A percentile compares a stretch with the other conserved stretches of the same genome.
These are phyloP conservation scores for Gastrolobium bilobum DNA, from an alignment of 306 rosid species.

Conservation along the genomic window DNA sequence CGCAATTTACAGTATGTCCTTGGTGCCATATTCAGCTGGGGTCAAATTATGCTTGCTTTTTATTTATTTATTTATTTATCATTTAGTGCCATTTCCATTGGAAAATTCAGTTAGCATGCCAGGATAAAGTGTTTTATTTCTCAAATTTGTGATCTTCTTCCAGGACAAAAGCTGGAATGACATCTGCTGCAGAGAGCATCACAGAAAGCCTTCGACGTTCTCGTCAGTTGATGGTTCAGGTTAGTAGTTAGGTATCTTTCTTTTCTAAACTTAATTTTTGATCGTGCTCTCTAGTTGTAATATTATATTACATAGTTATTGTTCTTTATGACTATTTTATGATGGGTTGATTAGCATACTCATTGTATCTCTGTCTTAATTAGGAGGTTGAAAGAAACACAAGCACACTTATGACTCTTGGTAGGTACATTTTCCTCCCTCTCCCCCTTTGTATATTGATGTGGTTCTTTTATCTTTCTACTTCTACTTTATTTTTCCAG, in stretches of 20 bases:
- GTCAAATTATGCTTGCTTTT: background rate
- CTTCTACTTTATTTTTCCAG: background rate
- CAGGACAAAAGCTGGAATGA: slow-evolving; percentile 96
- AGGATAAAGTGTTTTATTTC: slow-evolving; percentile 32
- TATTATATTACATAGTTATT: background rate
- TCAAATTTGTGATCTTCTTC: slow-evolving; percentile 42
- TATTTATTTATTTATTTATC: slow-evolving; percentile 4
- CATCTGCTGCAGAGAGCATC: slow-evolving; percentile 95
- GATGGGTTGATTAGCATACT: slow-evolving; percentile 19
- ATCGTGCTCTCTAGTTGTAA: background rate
- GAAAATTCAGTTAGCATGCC: slow-evolving; percentile 22
- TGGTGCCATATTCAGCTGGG: slow-evolving; percentile 18
- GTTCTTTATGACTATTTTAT: slow-evolving; percentile 3
- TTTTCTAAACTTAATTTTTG: slow-evolving; percentile 7
- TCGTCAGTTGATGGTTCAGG: slow-evolving; percentile 97
- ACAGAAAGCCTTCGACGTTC: slow-evolving; percentile 93
- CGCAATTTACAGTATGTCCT: slow-evolving; percentile 87
- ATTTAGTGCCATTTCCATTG: background rate
- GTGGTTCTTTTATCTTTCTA: slow-evolving; percentile 15
- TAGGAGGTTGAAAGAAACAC: slow-evolving; percentile 94
- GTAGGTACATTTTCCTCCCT: slow-evolving; percentile 54
- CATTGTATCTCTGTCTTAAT: slow-evolving; percentile 43
- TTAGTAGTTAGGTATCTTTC: slow-evolving; percentile 39
- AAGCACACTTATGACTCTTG: slow-evolving; percentile 74
- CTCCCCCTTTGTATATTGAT: slow-evolving; percentile 7